Evolutionary conservation across 1,139 yeast genomes (phyloP).

Genomic region (Lodderomyces orthopsilosis): DNA sequence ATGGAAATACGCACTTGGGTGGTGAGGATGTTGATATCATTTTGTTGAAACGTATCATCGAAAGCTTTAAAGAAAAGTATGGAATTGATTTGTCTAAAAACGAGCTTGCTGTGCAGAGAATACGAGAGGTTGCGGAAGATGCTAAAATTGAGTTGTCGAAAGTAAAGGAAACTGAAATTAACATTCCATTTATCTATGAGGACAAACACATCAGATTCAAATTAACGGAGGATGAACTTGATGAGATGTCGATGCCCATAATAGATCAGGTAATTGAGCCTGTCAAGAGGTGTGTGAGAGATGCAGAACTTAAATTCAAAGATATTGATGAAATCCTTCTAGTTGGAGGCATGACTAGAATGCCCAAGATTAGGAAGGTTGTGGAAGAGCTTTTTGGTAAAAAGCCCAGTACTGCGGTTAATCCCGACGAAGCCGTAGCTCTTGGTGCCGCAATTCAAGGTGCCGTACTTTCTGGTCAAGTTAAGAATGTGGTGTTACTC

Average conservation of each 20-base stretch:
- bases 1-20: slow-evolving; percentile 81
- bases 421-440: slow-evolving; percentile 86
- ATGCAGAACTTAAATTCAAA: slow-evolving; percentile 59
- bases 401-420: slow-evolving; percentile 62
- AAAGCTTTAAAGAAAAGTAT: slow-evolving; percentile 38
- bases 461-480: slow-evolving; percentile 69
- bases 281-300: slow-evolving; percentile 63
- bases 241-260: slow-evolving; percentile 57
- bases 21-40: slow-evolving; percentile 79
- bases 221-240: slow-evolving; percentile 63
- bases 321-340: slow-evolving; percentile 71
- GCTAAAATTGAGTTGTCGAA: slow-evolving; percentile 71
- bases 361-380: slow-evolving; percentile 66
- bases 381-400: slow-evolving; percentile 58
- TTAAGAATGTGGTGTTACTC: slow-evolving; percentile 64
- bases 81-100: slow-evolving; percentile 47
- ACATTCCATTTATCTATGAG: slow-evolving; percentile 59
- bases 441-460: slow-evolving; percentile 85
- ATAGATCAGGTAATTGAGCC: slow-evolving; percentile 64
- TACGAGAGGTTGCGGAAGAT: slow-evolving; percentile 69
- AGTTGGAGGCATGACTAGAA: slow-evolving; percentile 85
- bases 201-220: slow-evolving; percentile 50
- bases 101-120: slow-evolving; percentile 57
- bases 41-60: slow-evolving; percentile 52
- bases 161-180: slow-evolving; percentile 52